Percentiles rank a stretch among this genome's conserved stretches.
Conservation (phyloP, 73 alveolate genomes). For the Paramecium tetraurelia region DNA sequence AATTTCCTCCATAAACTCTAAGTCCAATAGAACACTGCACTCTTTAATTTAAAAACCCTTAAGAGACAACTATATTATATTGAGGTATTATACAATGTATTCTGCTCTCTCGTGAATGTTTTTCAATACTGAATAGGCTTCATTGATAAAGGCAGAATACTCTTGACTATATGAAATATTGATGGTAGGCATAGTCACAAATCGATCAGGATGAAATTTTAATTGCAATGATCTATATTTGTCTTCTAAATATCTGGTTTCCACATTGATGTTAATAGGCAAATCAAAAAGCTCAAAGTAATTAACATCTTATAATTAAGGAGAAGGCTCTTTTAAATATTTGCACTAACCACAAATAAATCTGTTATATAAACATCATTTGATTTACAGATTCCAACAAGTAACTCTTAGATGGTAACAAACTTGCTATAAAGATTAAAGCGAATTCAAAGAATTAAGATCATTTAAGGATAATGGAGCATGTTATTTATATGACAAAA, state of each 20-base stretch:
- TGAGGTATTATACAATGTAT: not conserved
- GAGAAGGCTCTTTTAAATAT: constrained; percentile 18
- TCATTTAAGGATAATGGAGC: too few relatives aligned
- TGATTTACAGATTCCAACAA: constrained; percentile 43
- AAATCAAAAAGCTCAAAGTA: constrained; percentile 23
- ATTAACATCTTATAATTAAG: not conserved
- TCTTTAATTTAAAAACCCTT: constrained; percentile 17
- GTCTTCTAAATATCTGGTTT: not conserved
- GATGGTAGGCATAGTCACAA: not conserved
- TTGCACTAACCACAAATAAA: constrained; percentile 37
- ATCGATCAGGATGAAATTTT: constrained; percentile 10
- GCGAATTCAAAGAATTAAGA: too few relatives aligned
- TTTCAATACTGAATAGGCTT: not conserved
- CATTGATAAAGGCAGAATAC: constrained; percentile 24
- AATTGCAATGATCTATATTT: not conserved
- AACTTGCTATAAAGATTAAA: not conserved
- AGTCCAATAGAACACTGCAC: not conserved
- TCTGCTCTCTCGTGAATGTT: constrained; percentile 2
- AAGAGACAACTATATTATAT: not conserved
- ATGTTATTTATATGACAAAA: not conserved
- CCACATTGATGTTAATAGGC: not conserved
- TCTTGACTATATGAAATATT: not conserved
- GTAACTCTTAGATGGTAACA: not conserved
- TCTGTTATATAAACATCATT: constrained; percentile 27
- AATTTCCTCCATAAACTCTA: constrained; percentile 51